These are phyloP conservation scores for Coemansia sp. DNA, from an alignment of 192 early-diverging fungal genomes.

Conservation along the genomic window DNA sequence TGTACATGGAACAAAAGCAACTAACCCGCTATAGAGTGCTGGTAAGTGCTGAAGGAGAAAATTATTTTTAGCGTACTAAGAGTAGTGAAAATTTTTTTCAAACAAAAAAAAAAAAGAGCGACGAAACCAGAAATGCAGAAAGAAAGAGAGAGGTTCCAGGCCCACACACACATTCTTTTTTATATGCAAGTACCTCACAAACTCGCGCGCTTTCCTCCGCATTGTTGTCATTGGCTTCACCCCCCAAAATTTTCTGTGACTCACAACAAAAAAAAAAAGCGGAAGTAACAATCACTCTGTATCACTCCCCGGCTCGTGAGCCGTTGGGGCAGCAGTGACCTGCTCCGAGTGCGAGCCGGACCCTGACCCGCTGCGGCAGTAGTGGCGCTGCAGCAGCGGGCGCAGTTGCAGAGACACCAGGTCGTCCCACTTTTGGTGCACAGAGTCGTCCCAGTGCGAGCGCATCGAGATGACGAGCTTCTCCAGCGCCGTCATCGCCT, in stretches of 20 bases:
- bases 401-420: slow-evolving; percentile 22
- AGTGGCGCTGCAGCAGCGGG: slow-evolving; percentile 36
- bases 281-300: background rate
- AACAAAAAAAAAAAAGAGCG: background rate
- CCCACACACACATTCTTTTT: background rate
- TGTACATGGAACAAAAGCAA: slow-evolving; percentile 60
- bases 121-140: background rate
- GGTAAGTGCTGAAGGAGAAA: background rate
- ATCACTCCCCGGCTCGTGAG: background rate
- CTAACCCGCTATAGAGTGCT: background rate
- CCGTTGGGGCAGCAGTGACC: background rate
- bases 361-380: slow-evolving; percentile 15
- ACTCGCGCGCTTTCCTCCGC: background rate
- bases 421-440: slow-evolving; percentile 39
- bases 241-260: background rate
- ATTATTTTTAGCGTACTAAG: slow-evolving; percentile 1
- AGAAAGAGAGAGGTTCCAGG: background rate
- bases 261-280: slow-evolving; percentile 4
- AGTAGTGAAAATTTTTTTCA: background rate
- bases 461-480: slow-evolving; percentile 63
- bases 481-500: slow-evolving; percentile 60
- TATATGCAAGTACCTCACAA: background rate
- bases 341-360: slow-evolving; percentile 3
- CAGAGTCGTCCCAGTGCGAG: slow-evolving; percentile 46
- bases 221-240: background rate